phyloP scores from a whole-genome alignment of 805 yeast genomes.

The Saccharomyces eubayanus region DNA sequence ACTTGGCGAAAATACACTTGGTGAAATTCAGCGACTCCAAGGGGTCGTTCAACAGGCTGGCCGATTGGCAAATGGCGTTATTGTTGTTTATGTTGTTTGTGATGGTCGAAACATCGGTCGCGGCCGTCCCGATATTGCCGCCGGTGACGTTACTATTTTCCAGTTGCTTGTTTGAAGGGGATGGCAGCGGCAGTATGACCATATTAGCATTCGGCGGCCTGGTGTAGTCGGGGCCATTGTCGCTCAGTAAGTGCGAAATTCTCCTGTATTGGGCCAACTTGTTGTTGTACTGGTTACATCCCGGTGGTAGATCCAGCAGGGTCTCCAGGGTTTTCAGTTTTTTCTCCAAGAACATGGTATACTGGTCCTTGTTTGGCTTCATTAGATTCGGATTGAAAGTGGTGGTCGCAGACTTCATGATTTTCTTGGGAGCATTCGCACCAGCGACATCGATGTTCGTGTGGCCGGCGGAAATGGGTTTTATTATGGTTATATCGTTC shows the following conservation, averaged over 20 bases:
- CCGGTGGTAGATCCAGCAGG: constrained; percentile 28
- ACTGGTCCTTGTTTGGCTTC: constrained; percentile 40
- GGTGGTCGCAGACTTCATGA: background rate
- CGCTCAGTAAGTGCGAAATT: constrained; percentile 30
- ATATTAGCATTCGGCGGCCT: background rate
- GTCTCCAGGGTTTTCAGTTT: constrained; percentile 46
- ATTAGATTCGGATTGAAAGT: background rate
- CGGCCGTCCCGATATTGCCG: background rate
- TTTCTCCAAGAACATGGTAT: constrained; percentile 48
- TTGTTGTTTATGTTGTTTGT: background rate
- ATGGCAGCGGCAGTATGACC: background rate
- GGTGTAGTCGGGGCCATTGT: constrained; percentile 4
- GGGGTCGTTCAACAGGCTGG: constrained; percentile 19
- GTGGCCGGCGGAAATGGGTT: background rate
- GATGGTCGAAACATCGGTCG: background rate
- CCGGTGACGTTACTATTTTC: background rate
- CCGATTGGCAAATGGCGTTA: background rate
- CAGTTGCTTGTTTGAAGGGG: background rate
- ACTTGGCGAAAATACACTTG: constrained; percentile 38
- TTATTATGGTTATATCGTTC: background rate
- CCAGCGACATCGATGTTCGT: background rate
- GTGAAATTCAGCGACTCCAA: constrained; percentile 35
- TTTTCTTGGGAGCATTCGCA: background rate
- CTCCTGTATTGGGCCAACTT: constrained; percentile 32
- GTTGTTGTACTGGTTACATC: constrained; percentile 24